Evolutionary conservation across 768 basidiomycete genomes (phyloP), one percentile per base, ranked within the genome.

Genomic region (Mycena crocata): DNA sequence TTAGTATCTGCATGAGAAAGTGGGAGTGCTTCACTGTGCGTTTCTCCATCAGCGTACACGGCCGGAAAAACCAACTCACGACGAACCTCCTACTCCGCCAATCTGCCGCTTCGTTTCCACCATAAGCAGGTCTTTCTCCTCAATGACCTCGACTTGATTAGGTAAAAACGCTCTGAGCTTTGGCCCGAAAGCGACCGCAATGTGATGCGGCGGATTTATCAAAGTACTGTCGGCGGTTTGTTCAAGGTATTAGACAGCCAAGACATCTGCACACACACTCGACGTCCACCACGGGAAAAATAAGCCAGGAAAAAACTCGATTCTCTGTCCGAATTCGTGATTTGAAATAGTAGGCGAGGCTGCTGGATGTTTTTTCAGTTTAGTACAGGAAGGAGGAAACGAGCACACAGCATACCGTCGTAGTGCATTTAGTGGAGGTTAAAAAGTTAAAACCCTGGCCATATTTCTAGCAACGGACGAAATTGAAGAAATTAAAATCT

Each of bases 361-460:
- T 84, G 79, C 87, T 89, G 70, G 66, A 48, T 67, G 57, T 30
- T 67, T 66, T 32, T 26, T 69, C 46, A 70, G 73, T 64, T 72
- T 31, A 55, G 49, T 51, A 31, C 24, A 21, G 4, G 46, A 34
- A 19, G 59, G 42, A 44, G n/a, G 28, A 17, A 40, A 24, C 64
- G 51, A 24, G 57, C 34, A 35, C 37, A n/a, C n/a, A 52, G 76
- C 77, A 65, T 67, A 91, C 91, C 32, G 85, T 69, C 65, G 84
- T 84, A 35, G 85, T 86, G 9, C 85, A 83, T 69, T 88, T 88
- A 35, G 88, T 81, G n/a, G 85, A 82, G 28, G 92, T 86, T 70
- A 89, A 80, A 68, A 90, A 93, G n/a, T 85, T 80, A 71, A 88
- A 93, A 39, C 92, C 92, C 92, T 93, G 71, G 28, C 48, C 34